Evolutionary conservation across 1,284 basidiomycete genomes (phyloP).

Genomic region (Pterula multifida): DNA sequence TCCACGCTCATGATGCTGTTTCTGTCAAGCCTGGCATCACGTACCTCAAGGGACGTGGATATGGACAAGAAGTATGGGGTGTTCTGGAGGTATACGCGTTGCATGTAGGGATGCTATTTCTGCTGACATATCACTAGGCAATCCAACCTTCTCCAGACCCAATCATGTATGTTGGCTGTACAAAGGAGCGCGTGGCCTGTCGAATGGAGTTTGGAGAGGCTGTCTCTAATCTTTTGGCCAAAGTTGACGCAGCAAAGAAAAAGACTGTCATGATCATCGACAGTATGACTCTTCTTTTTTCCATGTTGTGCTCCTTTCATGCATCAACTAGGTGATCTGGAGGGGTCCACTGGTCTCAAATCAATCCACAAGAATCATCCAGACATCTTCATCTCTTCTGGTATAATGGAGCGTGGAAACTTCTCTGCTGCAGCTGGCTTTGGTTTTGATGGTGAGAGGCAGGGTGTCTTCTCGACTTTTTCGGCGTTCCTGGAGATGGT

Average conservation of each 20-base stretch:
- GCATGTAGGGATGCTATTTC: neutral
- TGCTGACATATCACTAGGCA: neutral
- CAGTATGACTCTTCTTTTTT: constrained; percentile 28
- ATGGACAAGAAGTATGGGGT: constrained; percentile 15
- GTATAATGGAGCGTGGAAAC: constrained; percentile 77
- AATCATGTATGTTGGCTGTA: constrained; percentile 55
- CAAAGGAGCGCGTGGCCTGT: constrained; percentile 66
- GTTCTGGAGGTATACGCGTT: neutral
- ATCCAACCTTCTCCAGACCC: constrained; percentile 20
- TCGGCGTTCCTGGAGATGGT: constrained; percentile 85
- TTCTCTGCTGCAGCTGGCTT: constrained; percentile 80
- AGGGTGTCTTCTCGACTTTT: constrained; percentile 78
- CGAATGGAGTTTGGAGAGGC: constrained; percentile 77
- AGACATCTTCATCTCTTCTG: constrained; percentile 73
- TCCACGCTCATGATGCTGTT: constrained; percentile 76
- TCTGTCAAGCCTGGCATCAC: constrained; percentile 65
- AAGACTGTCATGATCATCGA: constrained; percentile 79
- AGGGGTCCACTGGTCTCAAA: constrained; percentile 79
- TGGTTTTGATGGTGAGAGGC: constrained; percentile 64
- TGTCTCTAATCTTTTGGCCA: constrained; percentile 66
- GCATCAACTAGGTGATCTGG: constrained; percentile 49
- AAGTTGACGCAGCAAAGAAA: constrained; percentile 59
- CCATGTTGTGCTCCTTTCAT: neutral
- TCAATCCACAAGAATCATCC: constrained; percentile 80
- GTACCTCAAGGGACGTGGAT: constrained; percentile 58